A percentile compares a stretch with the other conserved stretches of the same genome.
Conservation (phyloP, 345 rosid species). For the Ricinus communis region DNA sequence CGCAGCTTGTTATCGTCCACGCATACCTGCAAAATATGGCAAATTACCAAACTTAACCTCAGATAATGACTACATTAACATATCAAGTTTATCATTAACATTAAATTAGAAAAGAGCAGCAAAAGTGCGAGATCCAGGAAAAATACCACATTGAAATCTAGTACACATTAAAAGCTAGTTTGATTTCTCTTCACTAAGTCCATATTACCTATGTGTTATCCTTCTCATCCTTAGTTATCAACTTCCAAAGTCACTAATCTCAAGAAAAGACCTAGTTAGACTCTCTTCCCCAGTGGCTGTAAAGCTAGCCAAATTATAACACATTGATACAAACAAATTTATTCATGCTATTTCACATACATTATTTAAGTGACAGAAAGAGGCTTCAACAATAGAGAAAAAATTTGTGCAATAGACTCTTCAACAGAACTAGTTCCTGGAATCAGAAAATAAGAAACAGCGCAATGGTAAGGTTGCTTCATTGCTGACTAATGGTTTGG, state of each 20-base stretch:
- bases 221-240: not conserved
- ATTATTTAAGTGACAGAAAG: not conserved
- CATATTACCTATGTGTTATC: too few species aligned
- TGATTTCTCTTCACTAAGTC: too few species aligned
- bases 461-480: not conserved
- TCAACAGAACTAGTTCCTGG: not conserved
- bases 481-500: not conserved
- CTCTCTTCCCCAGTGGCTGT: not conserved
- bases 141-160: not conserved
- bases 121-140: not conserved
- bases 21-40: slow-evolving; percentile 62
- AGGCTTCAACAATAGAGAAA: not conserved
- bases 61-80: not conserved
- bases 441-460: not conserved
- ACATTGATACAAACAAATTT: not conserved
- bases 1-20: slow-evolving; percentile 35
- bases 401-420: not conserved
- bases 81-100: not conserved
- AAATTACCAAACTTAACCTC: not conserved
- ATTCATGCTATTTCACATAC: not conserved
- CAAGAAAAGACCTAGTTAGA: not conserved
- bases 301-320: not conserved
- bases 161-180: too few species aligned
- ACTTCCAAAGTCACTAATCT: not conserved
- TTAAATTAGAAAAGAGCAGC: not conserved